Percentiles rank a stretch among this genome's conserved stretches.
Conservation (phyloP, 148 eudicot species). For the Cornus kousa region DNA sequence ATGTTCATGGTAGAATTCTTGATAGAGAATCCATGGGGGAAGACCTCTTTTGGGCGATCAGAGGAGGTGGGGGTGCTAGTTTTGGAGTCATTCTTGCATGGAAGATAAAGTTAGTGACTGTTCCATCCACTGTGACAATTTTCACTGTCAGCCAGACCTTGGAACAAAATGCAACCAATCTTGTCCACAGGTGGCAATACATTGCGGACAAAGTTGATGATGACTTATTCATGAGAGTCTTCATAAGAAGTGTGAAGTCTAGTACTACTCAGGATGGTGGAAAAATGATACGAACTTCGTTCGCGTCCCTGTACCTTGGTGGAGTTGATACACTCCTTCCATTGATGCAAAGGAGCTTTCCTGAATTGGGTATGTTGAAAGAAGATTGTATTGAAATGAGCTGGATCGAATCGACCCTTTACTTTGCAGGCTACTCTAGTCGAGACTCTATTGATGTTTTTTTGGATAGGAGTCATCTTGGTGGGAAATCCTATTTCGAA, state of each 20-base stretch:
- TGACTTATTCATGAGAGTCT: background rate
- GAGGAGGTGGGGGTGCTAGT: background rate
- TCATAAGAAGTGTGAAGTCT: background rate
- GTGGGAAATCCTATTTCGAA: background rate
- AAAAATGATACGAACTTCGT: background rate
- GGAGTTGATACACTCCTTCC: background rate
- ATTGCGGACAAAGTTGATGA: background rate
- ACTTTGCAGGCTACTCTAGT: background rate
- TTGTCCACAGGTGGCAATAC: background rate
- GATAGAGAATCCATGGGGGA: background rate
- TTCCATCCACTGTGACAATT: background rate
- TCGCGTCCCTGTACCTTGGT: background rate
- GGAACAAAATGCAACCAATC: background rate
- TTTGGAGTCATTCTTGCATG: constrained; percentile 4
- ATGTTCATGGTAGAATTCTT: background rate
- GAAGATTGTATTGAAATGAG: background rate
- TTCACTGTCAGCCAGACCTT: background rate
- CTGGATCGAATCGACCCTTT: background rate
- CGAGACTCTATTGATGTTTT: background rate
- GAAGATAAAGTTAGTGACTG: background rate
- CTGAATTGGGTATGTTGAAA: background rate
- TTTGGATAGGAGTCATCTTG: background rate
- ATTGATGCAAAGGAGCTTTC: background rate
- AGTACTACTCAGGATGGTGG: too few relatives aligned
- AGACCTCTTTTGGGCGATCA: background rate